These are phyloP conservation scores for Aspergillus candidus DNA, from an alignment of 2,329 filamentous ascomycete species.

Conservation along the genomic window DNA sequence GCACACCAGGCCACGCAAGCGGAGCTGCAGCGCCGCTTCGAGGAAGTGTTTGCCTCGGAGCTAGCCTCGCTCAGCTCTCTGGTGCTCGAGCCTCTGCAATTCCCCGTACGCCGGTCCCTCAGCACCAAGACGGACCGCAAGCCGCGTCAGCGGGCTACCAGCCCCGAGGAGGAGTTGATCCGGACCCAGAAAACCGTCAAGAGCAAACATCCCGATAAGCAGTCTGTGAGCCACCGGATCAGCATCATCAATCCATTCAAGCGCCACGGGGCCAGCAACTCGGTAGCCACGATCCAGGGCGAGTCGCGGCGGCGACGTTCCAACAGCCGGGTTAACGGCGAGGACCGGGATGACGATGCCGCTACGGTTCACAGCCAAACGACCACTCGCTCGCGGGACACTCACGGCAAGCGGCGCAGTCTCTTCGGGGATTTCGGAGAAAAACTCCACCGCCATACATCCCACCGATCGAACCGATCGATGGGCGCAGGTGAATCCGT, in stretches of 20 bases:
- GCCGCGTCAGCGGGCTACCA: slow-evolving; percentile 24
- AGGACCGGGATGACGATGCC: slow-evolving; percentile 29
- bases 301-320: slow-evolving; percentile 15
- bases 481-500: slow-evolving; percentile 16
- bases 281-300: slow-evolving; percentile 30
- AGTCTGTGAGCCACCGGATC: slow-evolving; percentile 36
- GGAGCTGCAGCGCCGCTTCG: slow-evolving; percentile 35
- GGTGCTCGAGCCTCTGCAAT: slow-evolving; percentile 36
- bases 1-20: slow-evolving; percentile 45
- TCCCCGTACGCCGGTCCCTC: slow-evolving; percentile 34
- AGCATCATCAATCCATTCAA: slow-evolving; percentile 42
- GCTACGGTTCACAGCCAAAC: slow-evolving; percentile 34
- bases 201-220: slow-evolving; percentile 30
- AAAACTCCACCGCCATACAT: slow-evolving; percentile 27
- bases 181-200: slow-evolving; percentile 25
- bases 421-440: slow-evolving; percentile 39
- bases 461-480: slow-evolving; percentile 27
- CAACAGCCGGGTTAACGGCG: slow-evolving; percentile 21
- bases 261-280: slow-evolving; percentile 33
- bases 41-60: slow-evolving; percentile 53
- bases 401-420: slow-evolving; percentile 35
- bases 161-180: slow-evolving; percentile 32
- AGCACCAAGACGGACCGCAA: slow-evolving; percentile 21
- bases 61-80: slow-evolving; percentile 55
- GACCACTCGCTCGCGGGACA: slow-evolving; percentile 30